Evolutionary conservation across 495 filamentous ascomycete species (phyloP), one percentile per base, ranked within the genome.

Genomic region (Hyaloscypha finlandica): DNA sequence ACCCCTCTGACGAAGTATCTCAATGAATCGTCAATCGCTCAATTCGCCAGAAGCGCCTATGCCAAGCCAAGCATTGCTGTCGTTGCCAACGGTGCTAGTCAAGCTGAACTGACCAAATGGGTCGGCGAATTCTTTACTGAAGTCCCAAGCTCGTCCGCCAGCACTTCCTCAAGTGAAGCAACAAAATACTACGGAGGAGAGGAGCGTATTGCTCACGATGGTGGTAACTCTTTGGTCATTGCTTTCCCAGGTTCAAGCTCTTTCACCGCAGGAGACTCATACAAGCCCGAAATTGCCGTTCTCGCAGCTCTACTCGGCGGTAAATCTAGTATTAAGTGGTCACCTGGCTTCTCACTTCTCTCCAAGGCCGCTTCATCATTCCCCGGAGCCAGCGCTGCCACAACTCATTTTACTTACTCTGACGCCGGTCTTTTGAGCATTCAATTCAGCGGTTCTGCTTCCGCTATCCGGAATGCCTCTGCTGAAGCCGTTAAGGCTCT

Each of bases 131-230:
- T 97, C 86, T 97, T 97, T 84, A 79, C 80, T 67, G 77, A 79
- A 53, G 81, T 86, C 25, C 80, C 82, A 29, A 66, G 78, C 25
- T 48, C 42, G 9, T 75, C 76, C 37, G 45, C 70, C 9, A 71
- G 63, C 19, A 54, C 73, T 65, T 55, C 70, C 69, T 63, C 70
- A 70, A 68, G 71, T 74, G 53, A 70, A 68, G 72, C 91, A 58
- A 87, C 88, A 72, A 93, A 93, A 77, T 99, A 97, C 85, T 89
- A 87, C 76, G 95, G 95, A 73, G 95, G 95, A 72, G 92, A 99
- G 84, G 90, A 96, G 82, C 91, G 95, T 63, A 92, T 94, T 68
- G 79, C 92, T 54, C 90, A 90, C 76, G 83, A 82, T 69, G 79
- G 81, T 59, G 87, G 89, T 57, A 97, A 85, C 76, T 83, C 93